Evolutionary conservation across 331 rosid genomes (phyloP).

Genomic region (Cydonia oblonga): DNA sequence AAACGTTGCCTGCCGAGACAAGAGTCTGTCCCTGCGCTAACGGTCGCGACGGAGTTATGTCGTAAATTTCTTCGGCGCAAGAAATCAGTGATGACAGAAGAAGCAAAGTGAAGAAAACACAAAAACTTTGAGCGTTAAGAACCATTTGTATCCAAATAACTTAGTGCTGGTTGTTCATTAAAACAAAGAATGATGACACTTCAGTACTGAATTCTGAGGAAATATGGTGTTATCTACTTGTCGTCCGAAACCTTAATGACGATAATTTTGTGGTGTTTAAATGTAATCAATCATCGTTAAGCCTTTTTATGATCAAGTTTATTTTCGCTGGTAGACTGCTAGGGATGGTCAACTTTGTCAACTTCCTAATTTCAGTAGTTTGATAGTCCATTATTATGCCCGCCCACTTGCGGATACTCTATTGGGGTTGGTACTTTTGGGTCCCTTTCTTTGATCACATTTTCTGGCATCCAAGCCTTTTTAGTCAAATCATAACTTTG

Average conservation of each 20-base stretch:
- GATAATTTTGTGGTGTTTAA: not conserved
- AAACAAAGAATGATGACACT: not conserved
- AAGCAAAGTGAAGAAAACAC: not conserved
- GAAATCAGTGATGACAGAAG: not conserved
- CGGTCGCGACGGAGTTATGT: constrained; percentile 4
- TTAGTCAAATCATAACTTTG: not conserved
- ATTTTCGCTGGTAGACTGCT: not conserved
- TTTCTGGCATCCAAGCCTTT: not conserved
- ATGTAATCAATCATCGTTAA: not conserved
- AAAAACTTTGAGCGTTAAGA: not conserved
- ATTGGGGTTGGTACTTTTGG: not conserved
- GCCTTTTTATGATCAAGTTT: not conserved
- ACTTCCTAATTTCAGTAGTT: not conserved
- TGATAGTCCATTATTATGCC: not conserved
- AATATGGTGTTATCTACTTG: not conserved
- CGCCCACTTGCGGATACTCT: not conserved
- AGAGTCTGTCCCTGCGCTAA: constrained; percentile 12
- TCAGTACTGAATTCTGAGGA: not conserved
- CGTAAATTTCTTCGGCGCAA: not conserved
- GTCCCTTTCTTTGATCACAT: not conserved
- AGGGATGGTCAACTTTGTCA: not conserved
- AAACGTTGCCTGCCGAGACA: not conserved
- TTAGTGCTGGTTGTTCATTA: not conserved
- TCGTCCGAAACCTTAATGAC: not conserved
- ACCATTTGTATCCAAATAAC: not conserved